Conservation (phyloP, 192 early-diverging fungal species). For the Pilobolus umbonatus region DNA sequence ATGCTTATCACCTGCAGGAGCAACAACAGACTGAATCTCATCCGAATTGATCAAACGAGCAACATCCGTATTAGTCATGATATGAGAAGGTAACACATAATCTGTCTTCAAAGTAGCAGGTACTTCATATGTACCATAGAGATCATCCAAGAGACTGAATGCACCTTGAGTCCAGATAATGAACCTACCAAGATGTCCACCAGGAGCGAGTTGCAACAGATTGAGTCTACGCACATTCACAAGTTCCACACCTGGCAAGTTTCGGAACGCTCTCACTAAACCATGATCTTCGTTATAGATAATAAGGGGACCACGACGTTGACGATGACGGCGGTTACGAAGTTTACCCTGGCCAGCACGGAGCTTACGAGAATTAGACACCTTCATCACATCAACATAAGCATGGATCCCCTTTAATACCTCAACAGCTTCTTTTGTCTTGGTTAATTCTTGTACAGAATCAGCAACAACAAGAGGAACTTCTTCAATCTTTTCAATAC, state of each 20-base stretch:
- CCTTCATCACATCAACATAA: conserved; percentile 94
- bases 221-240: conserved; percentile 89
- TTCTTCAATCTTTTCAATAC: conserved; percentile 89
- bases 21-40: conserved; percentile 93
- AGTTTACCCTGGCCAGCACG: conserved; percentile 98
- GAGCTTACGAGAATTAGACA: conserved; percentile 91
- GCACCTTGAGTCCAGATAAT: conserved; percentile 98
- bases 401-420: conserved; percentile 92
- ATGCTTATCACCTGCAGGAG: conserved; percentile 70
- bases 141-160: conserved; percentile 85
- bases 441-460: conserved; percentile 77
- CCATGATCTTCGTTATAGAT: conserved; percentile 97
- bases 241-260: conserved; percentile 97
- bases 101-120: conserved; percentile 85
- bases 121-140: conserved; percentile 87
- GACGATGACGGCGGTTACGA: conserved; percentile 95
- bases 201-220: conserved; percentile 98
- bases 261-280: conserved; percentile 95
- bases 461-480: conserved; percentile 88
- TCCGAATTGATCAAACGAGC: conserved; percentile 92
- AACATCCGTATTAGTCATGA: conserved; percentile 94
- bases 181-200: conserved; percentile 99
- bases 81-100: conserved; percentile 74
- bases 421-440: conserved; percentile 93
- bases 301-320: conserved; percentile 95